A percentile compares a stretch with the other conserved stretches of the same genome.
Conservation (phyloP, 225 moss, liverwort and hornwort species). For the Anthoceros angustus region DNA sequence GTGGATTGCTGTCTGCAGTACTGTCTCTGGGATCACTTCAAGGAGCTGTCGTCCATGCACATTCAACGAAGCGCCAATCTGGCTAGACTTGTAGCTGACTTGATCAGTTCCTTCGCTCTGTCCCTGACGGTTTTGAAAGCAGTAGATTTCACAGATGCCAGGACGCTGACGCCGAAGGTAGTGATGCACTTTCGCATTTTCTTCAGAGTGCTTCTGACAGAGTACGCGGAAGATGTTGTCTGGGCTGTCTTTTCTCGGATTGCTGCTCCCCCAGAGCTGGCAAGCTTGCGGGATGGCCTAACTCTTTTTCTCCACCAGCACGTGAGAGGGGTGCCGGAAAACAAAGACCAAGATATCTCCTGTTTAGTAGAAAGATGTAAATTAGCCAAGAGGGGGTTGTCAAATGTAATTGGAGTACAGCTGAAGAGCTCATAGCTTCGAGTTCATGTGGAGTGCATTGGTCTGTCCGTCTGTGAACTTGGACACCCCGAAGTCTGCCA, state of each 20-base stretch:
- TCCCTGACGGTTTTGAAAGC: constrained; percentile 76
- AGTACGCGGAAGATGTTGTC: constrained; percentile 40
- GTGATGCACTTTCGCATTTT: constrained; percentile 71
- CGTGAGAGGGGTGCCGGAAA: constrained; percentile 18
- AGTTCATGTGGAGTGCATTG: too few relatives aligned
- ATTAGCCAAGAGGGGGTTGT: constrained; percentile 57
- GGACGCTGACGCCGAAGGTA: constrained; percentile 53
- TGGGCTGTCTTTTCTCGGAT: constrained; percentile 73
- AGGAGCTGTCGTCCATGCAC: constrained; percentile 77
- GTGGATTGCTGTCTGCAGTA: constrained; percentile 31
- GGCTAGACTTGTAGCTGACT: constrained; percentile 50
- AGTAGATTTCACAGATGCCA: constrained; percentile 60
- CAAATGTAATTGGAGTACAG: constrained; percentile 39
- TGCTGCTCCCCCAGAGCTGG: constrained; percentile 51
- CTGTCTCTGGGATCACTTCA: constrained; percentile 92
- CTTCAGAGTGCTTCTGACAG: constrained; percentile 43
- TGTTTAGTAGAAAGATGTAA: constrained; percentile 28
- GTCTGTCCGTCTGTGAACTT: too few relatives aligned
- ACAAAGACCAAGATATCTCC: constrained; percentile 1
- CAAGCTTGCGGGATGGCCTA: constrained; percentile 45
- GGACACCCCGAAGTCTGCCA: too few relatives aligned
- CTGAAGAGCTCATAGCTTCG: neutral
- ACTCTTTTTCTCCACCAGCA: constrained; percentile 45
- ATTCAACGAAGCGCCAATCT: constrained; percentile 64
- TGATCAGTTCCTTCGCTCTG: constrained; percentile 46